Evolutionary conservation across 306 rosid species (phyloP).

Genomic region (Cicer judaicum): DNA sequence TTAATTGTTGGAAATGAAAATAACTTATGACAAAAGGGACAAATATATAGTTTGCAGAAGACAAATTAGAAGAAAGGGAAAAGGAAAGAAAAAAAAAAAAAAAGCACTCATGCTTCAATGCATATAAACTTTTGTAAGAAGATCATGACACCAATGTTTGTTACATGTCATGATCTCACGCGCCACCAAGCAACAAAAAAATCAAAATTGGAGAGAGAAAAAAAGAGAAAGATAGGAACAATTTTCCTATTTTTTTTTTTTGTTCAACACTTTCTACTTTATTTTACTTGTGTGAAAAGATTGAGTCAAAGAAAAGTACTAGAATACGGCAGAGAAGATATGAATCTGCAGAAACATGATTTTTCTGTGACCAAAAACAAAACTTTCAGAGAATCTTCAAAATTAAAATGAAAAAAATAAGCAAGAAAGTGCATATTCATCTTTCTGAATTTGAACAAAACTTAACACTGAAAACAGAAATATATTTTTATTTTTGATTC

Average conservation of each 20-base stretch:
- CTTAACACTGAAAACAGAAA: not conserved
- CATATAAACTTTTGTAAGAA: constrained; percentile 40
- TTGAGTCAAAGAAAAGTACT: constrained; percentile 71
- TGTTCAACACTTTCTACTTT: not conserved
- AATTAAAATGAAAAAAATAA: constrained; percentile 11
- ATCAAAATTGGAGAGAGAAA: not conserved
- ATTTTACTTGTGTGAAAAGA: constrained; percentile 45
- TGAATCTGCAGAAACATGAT: constrained; percentile 56
- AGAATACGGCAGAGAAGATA: constrained; percentile 45
- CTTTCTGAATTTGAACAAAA: constrained; percentile 38
- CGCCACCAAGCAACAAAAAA: constrained; percentile 26
- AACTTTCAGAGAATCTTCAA: constrained; percentile 49
- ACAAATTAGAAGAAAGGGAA: not conserved
- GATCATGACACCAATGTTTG: constrained; percentile 54
- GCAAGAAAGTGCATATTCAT: constrained; percentile 28
- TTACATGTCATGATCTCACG: constrained; percentile 58
- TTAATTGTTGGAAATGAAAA: not conserved
- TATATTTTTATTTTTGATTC: no score
- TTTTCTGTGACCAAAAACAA: constrained; percentile 58
- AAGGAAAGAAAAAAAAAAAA: constrained; percentile 35
- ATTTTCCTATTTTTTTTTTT: no score
- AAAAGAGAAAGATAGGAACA: not conserved
- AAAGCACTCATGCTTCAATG: constrained; percentile 45
- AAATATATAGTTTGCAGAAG: no score
- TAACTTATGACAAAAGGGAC: not conserved